These are phyloP conservation scores for Speleostelium caveatum DNA, from an alignment of 78 protist genomes.

Conservation along the genomic window DNA sequence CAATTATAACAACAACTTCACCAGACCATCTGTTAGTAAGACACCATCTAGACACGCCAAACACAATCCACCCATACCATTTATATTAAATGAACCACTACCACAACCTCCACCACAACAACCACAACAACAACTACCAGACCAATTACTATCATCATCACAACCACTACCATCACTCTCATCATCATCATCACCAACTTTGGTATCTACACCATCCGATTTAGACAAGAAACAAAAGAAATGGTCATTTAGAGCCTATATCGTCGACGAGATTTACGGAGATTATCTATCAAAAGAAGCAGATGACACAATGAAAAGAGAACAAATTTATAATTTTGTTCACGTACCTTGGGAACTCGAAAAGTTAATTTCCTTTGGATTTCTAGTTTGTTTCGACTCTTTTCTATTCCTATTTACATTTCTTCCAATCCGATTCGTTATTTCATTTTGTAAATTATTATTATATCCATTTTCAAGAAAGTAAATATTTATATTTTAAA, in stretches of 20 bases:
- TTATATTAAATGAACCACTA: too few relatives aligned
- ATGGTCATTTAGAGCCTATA: conserved; percentile 82
- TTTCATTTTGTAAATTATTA: conserved; percentile 29
- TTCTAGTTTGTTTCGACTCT: conserved; percentile 66
- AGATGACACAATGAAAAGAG: conserved; percentile 63
- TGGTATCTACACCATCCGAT: not conserved
- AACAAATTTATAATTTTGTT: conserved; percentile 80
- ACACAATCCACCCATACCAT: too few relatives aligned
- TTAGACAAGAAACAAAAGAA: too few relatives aligned
- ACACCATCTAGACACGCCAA: too few relatives aligned
- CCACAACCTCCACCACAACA: not conserved
- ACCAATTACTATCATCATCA: not conserved
- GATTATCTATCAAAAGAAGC: conserved; percentile 41
- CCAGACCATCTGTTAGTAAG: too few relatives aligned
- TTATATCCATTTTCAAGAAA: conserved; percentile 41
- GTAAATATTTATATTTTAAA: conserved; percentile 9
- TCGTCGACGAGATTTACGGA: conserved; percentile 79
- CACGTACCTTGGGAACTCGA: conserved; percentile 84
- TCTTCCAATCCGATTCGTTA: conserved; percentile 68
- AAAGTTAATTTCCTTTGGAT: conserved; percentile 67
- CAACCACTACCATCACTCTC: not conserved
- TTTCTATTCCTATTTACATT: conserved; percentile 78
- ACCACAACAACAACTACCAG: not conserved
- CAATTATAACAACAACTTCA: too few relatives aligned
- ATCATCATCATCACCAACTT: not conserved